Conservation (phyloP, 306 rosid genomes). For the Dryas octopetala region DNA sequence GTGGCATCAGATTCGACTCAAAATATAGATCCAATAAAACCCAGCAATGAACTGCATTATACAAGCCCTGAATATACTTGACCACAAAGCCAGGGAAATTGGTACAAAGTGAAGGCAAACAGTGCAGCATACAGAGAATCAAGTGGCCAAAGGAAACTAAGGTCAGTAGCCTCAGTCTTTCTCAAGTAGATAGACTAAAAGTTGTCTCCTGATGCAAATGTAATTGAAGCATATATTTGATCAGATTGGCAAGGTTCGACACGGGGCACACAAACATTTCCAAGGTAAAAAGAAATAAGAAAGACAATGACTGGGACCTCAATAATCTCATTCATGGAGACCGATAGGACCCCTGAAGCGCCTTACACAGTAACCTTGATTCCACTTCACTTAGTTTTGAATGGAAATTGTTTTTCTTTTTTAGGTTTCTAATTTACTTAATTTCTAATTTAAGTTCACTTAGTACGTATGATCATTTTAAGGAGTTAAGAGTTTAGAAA, state of each 20-base stretch:
- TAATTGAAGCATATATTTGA: too few relatives aligned
- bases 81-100: neutral
- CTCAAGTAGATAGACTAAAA: neutral
- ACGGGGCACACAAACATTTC: neutral
- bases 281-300: neutral
- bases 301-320: neutral
- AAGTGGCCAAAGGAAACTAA: neutral
- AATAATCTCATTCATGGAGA: neutral
- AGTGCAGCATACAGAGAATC: neutral
- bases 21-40: neutral
- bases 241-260: neutral
- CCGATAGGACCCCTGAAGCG: neutral
- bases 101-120: neutral
- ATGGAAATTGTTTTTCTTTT: neutral
- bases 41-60: conserved; percentile 12
- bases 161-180: neutral
- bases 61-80: neutral
- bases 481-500: neutral
- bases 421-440: neutral
- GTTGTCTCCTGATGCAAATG: neutral
- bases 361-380: neutral
- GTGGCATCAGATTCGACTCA: neutral
- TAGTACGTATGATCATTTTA: neutral
- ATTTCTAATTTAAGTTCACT: neutral
- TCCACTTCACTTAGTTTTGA: neutral